Conservation (phyloP, 83 land plant genomes). For the Thuja plicata region DNA sequence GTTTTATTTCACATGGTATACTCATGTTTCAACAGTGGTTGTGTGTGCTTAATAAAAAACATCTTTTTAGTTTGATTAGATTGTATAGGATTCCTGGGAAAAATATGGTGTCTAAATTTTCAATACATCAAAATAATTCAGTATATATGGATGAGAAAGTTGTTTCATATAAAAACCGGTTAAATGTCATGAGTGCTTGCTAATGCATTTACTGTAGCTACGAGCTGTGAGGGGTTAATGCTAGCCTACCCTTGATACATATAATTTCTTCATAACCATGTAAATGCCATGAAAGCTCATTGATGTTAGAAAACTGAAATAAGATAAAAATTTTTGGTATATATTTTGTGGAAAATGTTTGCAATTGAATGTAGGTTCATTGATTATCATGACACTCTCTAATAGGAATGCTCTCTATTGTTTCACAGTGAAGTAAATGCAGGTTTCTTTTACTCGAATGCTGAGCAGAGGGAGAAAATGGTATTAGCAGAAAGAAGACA, state of each 20-base stretch:
- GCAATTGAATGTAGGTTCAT: background rate
- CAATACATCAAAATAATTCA: background rate
- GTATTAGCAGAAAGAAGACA: conserved; percentile 91
- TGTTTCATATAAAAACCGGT: background rate
- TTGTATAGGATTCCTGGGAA: background rate
- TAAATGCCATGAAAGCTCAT: background rate
- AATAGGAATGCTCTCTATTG: conserved; percentile 1
- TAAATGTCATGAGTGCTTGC: background rate
- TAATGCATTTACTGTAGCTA: background rate
- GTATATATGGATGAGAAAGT: background rate
- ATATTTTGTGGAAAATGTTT: background rate
- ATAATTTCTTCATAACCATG: background rate
- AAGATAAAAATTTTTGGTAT: background rate
- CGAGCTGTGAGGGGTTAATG: background rate
- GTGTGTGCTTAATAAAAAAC: background rate
- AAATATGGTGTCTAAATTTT: background rate
- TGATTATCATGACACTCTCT: background rate
- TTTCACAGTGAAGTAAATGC: conserved; percentile 93
- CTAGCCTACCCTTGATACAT: background rate
- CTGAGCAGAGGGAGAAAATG: conserved; percentile 98
- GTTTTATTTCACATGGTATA: background rate
- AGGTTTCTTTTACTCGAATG: conserved; percentile 95
- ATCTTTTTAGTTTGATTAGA: background rate
- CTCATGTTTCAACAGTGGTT: background rate
- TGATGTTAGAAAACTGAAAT: background rate